phyloP scores from a whole-genome alignment of 192 early-diverging fungal species.

The Glomus cerebriforme region DNA sequence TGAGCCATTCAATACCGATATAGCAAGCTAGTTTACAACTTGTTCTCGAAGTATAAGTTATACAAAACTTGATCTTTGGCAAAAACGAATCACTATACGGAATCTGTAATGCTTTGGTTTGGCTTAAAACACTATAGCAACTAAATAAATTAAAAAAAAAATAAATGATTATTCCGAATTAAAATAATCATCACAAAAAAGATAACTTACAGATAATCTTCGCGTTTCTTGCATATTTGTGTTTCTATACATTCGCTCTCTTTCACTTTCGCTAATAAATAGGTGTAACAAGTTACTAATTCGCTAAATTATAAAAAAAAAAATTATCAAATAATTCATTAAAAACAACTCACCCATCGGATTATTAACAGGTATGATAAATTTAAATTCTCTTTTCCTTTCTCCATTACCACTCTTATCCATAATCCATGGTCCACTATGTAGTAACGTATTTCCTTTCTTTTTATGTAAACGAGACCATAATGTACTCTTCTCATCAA shows the following conservation, averaged over 20 bases:
- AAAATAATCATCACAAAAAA: constrained; percentile 32
- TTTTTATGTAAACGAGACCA: constrained; percentile 52
- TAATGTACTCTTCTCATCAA: constrained; percentile 51
- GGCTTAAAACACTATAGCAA: constrained; percentile 47
- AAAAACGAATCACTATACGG: constrained; percentile 75
- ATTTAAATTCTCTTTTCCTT: constrained; percentile 53
- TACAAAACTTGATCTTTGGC: constrained; percentile 64
- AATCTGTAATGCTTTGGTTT: constrained; percentile 55
- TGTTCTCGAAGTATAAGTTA: constrained; percentile 57
- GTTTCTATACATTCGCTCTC: constrained; percentile 65
- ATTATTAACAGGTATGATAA: constrained; percentile 70
- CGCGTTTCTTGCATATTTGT: constrained; percentile 54
- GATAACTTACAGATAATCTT: constrained; percentile 59
- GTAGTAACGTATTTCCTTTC: constrained; percentile 38
- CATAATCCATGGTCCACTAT: constrained; percentile 13
- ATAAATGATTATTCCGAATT: neutral
- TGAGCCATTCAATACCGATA: constrained; percentile 67
- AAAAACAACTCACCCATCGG: constrained; percentile 56
- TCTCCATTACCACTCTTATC: constrained; percentile 33
- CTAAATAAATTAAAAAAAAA: constrained; percentile 21
- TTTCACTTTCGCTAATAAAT: constrained; percentile 62
- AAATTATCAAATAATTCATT: neutral
- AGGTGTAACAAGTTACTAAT: neutral
- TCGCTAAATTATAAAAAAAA: neutral
- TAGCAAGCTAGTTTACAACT: constrained; percentile 56